These are phyloP conservation scores for Sordaria brevicollis DNA, from an alignment of 495 filamentous ascomycete species.

Conservation along the genomic window DNA sequence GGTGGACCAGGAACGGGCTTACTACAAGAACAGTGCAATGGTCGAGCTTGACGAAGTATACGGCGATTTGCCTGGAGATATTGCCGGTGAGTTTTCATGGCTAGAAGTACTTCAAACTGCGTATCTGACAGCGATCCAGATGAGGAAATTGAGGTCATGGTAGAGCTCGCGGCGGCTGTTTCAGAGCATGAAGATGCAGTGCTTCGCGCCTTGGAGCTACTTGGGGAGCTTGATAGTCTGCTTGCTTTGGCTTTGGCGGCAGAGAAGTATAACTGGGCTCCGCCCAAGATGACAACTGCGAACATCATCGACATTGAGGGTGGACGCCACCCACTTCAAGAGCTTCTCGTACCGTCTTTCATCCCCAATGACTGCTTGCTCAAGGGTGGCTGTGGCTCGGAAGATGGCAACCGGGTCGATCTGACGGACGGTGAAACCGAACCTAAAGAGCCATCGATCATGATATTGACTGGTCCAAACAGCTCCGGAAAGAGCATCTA, in stretches of 20 bases:
- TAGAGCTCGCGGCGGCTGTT: conserved; percentile 63
- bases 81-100: conserved; percentile 51
- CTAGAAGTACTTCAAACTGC: not conserved
- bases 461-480: conserved; percentile 87
- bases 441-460: conserved; percentile 49
- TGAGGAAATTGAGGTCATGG: conserved; percentile 81
- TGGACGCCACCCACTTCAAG: conserved; percentile 86
- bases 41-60: conserved; percentile 68
- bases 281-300: conserved; percentile 57
- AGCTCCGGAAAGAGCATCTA: conserved; percentile 96
- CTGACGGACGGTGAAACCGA: not conserved
- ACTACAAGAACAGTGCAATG: conserved; percentile 86
- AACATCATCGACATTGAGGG: conserved; percentile 70
- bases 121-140: conserved; percentile 38
- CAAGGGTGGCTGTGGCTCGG: conserved; percentile 46
- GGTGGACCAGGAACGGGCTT: conserved; percentile 56
- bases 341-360: conserved; percentile 75
- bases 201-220: conserved; percentile 56
- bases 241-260: conserved; percentile 75
- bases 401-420: conserved; percentile 1
- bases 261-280: conserved; percentile 57
- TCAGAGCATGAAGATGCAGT: conserved; percentile 62
- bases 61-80: conserved; percentile 76
- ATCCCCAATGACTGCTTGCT: conserved; percentile 74
- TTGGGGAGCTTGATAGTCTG: conserved; percentile 83